Evolutionary conservation across 805 yeast genomes (phyloP), one percentile per base, ranked within the genome.

Genomic region (Teunomyces funiuensis): DNA sequence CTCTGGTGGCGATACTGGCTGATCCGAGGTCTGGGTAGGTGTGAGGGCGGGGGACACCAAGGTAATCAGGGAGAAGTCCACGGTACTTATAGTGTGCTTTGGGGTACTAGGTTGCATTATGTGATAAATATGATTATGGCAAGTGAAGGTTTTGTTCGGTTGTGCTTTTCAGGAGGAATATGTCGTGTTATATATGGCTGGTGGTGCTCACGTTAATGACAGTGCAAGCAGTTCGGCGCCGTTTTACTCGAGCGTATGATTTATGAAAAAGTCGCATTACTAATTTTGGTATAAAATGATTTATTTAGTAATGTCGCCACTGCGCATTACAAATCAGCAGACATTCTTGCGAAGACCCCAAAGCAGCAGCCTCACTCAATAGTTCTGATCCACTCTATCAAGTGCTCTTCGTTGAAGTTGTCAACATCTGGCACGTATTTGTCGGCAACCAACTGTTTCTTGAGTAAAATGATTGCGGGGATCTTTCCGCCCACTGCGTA

Each of bases 401-500:
- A 50, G 10, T 65, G 66, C 23, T 49, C 46, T 40, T 68, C 69
- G 19, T 45, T 49, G 27, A 61, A 55, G 13, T 37, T 41, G 16
- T 52, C 54, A 3, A 42, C 44, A 13, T 54, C 43, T 4, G 63
- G 61, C 5, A 52, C 50, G 37, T 53, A 63, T 37, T 51, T 50
- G 40, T 63, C 73, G 2, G 54, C 57, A 7, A 83, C 83, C 50
- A 82, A 64, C 39, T 85, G 88, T 41, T 84, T 84, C 45, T 76
- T 68, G 37, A 87, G 71, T 6, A 83, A 79, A 1, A 88, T 82
- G 3, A 87, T 63, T 0, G 83, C 74, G 2, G 96, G 96, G 4
- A 86, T 69, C 25, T 69, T 65, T 15, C 34, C 17, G 20, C 64
- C 66, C 15, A 82, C 76, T 15, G 63, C 69, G 55, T 83, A 88